Conservation (phyloP, 1,139 yeast species). For the Candida neerlandica region DNA sequence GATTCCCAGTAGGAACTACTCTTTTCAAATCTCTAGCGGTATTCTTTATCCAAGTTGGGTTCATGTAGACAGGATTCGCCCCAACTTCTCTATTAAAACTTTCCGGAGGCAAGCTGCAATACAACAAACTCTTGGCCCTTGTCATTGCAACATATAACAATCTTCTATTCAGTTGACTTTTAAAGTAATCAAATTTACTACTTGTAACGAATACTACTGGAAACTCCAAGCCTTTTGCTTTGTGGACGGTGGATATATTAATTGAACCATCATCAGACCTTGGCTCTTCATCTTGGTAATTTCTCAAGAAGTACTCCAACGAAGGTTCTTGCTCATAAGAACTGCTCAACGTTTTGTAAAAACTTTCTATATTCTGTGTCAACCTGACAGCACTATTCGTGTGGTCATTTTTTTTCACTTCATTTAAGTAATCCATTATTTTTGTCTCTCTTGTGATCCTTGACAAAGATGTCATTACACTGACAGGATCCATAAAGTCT, state of each 20-base stretch:
- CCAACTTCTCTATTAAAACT: background rate
- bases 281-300: slow-evolving; percentile 48
- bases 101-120: slow-evolving; percentile 24
- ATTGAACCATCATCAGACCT: slow-evolving; percentile 31
- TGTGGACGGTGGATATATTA: slow-evolving; percentile 65
- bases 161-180: slow-evolving; percentile 23
- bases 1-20: slow-evolving; percentile 4
- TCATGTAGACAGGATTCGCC: background rate
- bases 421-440: slow-evolving; percentile 26
- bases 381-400: slow-evolving; percentile 18
- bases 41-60: slow-evolving; percentile 2
- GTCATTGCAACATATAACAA: slow-evolving; percentile 67
- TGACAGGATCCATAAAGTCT: slow-evolving; percentile 16
- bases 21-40: slow-evolving; percentile 13
- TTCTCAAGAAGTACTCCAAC: slow-evolving; percentile 42
- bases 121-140: slow-evolving; percentile 58
- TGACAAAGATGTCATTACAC: slow-evolving; percentile 23
- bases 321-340: slow-evolving; percentile 22
- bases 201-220: slow-evolving; percentile 65
- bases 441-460: slow-evolving; percentile 24
- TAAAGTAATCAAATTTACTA: slow-evolving; percentile 13
- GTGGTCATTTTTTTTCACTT: slow-evolving; percentile 5
- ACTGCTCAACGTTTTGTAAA: slow-evolving; percentile 28
- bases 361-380: slow-evolving; percentile 24
- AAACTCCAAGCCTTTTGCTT: slow-evolving; percentile 73